Evolutionary conservation across 2,329 filamentous ascomycete species (phyloP), one percentile per base, ranked within the genome.

Genomic region (Daldinia sp.): DNA sequence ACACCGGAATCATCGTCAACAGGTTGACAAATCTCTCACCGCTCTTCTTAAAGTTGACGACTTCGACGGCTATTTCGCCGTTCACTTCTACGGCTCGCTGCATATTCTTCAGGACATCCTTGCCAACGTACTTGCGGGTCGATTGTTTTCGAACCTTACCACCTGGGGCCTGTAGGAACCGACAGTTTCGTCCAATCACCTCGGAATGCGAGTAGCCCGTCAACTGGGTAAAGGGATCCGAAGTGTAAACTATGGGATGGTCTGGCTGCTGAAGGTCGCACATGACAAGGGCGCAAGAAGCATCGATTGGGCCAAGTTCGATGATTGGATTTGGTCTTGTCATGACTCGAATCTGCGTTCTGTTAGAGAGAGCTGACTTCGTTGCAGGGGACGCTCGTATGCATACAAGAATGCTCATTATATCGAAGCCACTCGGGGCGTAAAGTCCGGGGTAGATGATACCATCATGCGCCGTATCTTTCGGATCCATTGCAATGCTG

Each of bases 31-130:
- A 96, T 0, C 83, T 83, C 69, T 92, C 85, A 0, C 93, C 93
- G 51, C 91, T 88, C 77, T 93, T 91, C 66, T 90, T 87, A 75
- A 94, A 96, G 74, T 96, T 96, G 73, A 90, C 88, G 11, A 96
- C 74, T 32, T 79, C 72, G 3, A 84, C 68, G 56, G 84, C 81
- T 4, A 85, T 70, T 71, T 87, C 85, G 27, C 72, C 60, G 39
- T 79, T 77, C 2, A 71, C 63, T n/a, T 78, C 74, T 19, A 86
- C 73, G 1, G 84, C 80, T 27, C 77, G 73, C 5, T 77, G 76
- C 77, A 87, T 81, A 39, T 65, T 86, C 32, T 85, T 80, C 3
- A 92, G 82, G 0, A 87, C 85, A 55, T 87, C 81, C 66, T 88
- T 84, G 71, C 92, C 87, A 58, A 90, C 84, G 70, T 90, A 87